Percentiles rank a stretch among this genome's conserved stretches.
These are phyloP conservation scores for Tylopilus subfusipes DNA, from an alignment of 768 basidiomycete genomes.

Conservation along the genomic window DNA sequence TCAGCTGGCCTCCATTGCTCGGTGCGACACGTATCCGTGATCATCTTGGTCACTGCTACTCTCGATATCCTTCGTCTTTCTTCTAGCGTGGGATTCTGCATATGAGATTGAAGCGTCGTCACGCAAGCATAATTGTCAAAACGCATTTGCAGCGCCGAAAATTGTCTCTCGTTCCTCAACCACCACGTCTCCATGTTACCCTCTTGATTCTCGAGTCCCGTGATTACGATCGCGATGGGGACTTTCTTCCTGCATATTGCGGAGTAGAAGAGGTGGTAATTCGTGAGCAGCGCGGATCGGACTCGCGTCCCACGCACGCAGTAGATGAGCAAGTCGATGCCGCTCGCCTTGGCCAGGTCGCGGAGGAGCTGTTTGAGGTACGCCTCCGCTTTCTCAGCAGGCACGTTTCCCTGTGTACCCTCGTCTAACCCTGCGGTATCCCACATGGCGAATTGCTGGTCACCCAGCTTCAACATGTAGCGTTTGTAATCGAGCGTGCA, in stretches of 20 bases:
- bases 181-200: constrained; percentile 31
- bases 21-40: constrained; percentile 16
- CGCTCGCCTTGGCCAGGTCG: constrained; percentile 5
- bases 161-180: constrained; percentile 23
- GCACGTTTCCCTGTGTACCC: constrained; percentile 17
- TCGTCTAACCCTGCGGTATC: constrained; percentile 28
- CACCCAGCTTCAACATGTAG: constrained; percentile 8
- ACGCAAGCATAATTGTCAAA: constrained; percentile 39
- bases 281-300: constrained; percentile 22
- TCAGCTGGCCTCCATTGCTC: constrained; percentile 26
- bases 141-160: constrained; percentile 31
- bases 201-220: constrained; percentile 37
- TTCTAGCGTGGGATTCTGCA: constrained; percentile 6
- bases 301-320: constrained; percentile 28
- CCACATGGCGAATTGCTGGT: constrained; percentile 19
- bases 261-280: constrained; percentile 39
- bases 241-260: constrained; percentile 38
- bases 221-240: constrained; percentile 37
- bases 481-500: constrained; percentile 14
- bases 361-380: constrained; percentile 29
- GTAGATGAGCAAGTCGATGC: constrained; percentile 26
- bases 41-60: constrained; percentile 14
- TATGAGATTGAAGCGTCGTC: constrained; percentile 27
- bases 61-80: constrained; percentile 24
- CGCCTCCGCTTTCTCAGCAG: constrained; percentile 23